Evolutionary conservation across 2,329 filamentous ascomycete genomes (phyloP).

Genomic region (Scedosporium apiospermum): DNA sequence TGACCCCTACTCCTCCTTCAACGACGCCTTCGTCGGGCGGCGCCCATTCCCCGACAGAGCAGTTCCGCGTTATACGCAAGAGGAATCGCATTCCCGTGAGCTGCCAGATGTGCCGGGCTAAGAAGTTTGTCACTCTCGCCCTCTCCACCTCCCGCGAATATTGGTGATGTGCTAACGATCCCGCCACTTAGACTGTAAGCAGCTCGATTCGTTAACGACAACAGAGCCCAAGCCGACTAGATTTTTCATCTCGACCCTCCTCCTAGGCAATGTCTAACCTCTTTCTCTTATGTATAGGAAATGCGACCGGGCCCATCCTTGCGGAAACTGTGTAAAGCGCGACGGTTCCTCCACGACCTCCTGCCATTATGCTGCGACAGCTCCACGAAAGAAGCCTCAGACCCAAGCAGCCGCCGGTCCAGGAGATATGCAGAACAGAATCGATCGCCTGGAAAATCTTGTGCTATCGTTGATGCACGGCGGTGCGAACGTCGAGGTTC

Average conservation of each 20-base stretch:
- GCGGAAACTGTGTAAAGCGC: slow-evolving; percentile 89
- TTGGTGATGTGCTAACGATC: slow-evolving; percentile 21
- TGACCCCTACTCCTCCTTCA: slow-evolving; percentile 71
- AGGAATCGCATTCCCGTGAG: slow-evolving; percentile 86
- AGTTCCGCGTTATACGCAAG: slow-evolving; percentile 82
- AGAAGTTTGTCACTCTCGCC: slow-evolving; percentile 56
- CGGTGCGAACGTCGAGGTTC: slow-evolving; percentile 45
- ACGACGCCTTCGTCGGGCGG: slow-evolving; percentile 66
- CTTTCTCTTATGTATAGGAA: slow-evolving; percentile 52
- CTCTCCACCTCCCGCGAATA: background rate
- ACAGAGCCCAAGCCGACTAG: slow-evolving; percentile 8
- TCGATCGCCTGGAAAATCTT: slow-evolving; percentile 86
- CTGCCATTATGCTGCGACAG: slow-evolving; percentile 74
- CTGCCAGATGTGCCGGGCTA: slow-evolving; percentile 81
- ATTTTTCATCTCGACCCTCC: background rate
- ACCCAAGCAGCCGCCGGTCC: slow-evolving; percentile 53
- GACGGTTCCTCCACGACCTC: slow-evolving; percentile 71
- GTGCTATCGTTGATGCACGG: slow-evolving; percentile 93
- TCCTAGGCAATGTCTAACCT: background rate
- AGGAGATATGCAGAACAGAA: slow-evolving; percentile 97
- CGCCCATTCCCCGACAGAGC: slow-evolving; percentile 68
- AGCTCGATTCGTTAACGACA: slow-evolving; percentile 2
- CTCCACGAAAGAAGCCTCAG: slow-evolving; percentile 64
- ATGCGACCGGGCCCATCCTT: slow-evolving; percentile 86
- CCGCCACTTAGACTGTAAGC: slow-evolving; percentile 18